Evolutionary conservation across 164 flowering plant species (phyloP), one percentile per base, ranked within the genome.

Genomic region (Macadamia tetraphylla): DNA sequence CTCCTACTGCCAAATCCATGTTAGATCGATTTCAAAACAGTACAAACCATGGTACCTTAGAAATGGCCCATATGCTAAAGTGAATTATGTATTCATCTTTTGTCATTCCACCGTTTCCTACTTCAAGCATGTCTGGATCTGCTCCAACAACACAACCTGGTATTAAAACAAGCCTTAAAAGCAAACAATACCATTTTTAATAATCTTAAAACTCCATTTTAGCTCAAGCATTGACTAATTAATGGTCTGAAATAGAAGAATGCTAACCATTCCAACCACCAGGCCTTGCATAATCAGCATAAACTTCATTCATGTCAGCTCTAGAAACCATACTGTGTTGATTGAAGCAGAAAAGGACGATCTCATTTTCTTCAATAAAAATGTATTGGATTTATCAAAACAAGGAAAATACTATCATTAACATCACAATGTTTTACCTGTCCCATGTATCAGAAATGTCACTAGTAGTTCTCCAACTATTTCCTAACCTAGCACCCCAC

Each of bases 121-220:
- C 84, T 77, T 94, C 98, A 71, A 91, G 96, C 97, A 94, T 88
- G 77, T 91, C 97, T 43, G 98, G 98, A 82, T 91, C 97, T 90
- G 83, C 62, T 55, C 44, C 56, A 31, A 63, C 1, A 53, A 17
- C 30, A 57, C 55, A 58, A 46, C 13, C 1, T 46, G 51, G 51
- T 46, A 46, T 46, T 35, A 35, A n/a, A 35, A 35, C 40, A 35
- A 35, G 3, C 40, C 40, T 35, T 35, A 35, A 35, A 35, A 35
- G 40, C 40, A 35, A 35, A 35, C 3, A 35, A 35, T 35, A 35
- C 8, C 51, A 46, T 46, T 0, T 46, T 9, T 1, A 46, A 9
- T 46, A 9, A 46, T 9, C 7, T 3, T 8, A 11, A 9, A 46
- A 9, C 1, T 46, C 51, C 51, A 8, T 46, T 11, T 46, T 46